Percentiles rank a stretch among this genome's conserved stretches.
These are phyloP conservation scores for Tricholoma saponaceum DNA, from an alignment of 768 basidiomycete species.

Conservation along the genomic window DNA sequence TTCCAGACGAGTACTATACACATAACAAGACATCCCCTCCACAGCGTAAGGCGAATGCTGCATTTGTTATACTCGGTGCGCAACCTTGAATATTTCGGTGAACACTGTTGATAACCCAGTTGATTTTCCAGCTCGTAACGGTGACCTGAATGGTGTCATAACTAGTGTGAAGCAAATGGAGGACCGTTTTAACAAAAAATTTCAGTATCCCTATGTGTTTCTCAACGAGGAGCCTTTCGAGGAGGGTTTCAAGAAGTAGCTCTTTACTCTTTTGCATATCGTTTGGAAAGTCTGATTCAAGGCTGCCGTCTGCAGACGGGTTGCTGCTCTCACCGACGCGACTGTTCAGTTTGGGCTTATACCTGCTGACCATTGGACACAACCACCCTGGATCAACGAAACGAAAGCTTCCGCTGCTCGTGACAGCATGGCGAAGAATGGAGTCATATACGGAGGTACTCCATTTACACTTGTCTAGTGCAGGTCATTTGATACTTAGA, in stretches of 20 bases:
- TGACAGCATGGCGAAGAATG: constrained; percentile 63
- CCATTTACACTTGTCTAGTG: constrained; percentile 2
- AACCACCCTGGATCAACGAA: constrained; percentile 82
- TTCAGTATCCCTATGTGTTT: constrained; percentile 81
- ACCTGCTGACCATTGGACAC: constrained; percentile 72
- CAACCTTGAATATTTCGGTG: not conserved
- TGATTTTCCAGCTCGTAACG: constrained; percentile 45
- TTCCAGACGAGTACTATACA: constrained; percentile 57
- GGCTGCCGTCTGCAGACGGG: constrained; percentile 33
- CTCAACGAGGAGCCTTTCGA: constrained; percentile 79
- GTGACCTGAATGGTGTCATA: constrained; percentile 55
- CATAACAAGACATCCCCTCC: constrained; percentile 32
- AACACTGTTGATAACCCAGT: not conserved
- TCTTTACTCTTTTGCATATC: not conserved
- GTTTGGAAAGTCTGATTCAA: not conserved
- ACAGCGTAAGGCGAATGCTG: constrained; percentile 74
- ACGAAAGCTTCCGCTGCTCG: constrained; percentile 57
- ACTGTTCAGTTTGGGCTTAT: constrained; percentile 76
- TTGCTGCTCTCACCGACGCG: constrained; percentile 55
- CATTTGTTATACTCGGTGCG: constrained; percentile 71
- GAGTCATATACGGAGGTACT: constrained; percentile 66
- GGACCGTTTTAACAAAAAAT: constrained; percentile 87
- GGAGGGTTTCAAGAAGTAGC: constrained; percentile 64
- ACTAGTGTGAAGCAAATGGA: constrained; percentile 76
- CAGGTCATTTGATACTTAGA: constrained; percentile 1